phyloP scores from a whole-genome alignment of 2,329 filamentous ascomycete genomes.

The Paecilomyces sp. region DNA sequence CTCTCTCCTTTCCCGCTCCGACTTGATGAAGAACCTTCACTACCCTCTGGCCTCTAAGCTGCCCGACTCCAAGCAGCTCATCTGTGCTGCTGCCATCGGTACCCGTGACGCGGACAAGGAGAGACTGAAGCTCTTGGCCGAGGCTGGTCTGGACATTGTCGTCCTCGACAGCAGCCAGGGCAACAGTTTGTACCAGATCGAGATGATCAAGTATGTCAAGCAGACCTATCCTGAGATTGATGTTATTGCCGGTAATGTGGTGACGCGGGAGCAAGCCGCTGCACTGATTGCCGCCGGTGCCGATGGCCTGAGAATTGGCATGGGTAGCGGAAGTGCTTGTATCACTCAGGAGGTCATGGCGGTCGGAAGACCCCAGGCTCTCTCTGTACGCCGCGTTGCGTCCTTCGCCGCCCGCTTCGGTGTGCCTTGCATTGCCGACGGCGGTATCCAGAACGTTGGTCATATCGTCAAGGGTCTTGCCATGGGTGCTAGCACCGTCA shows the following conservation, averaged over 20 bases:
- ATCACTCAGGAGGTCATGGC: constrained; percentile 99
- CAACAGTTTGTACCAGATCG: constrained; percentile 97
- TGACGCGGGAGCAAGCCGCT: constrained; percentile 94
- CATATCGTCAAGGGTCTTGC: constrained; percentile 98
- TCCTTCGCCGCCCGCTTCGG: constrained; percentile 87
- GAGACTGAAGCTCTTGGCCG: constrained; percentile 78
- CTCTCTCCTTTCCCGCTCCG: constrained; percentile 87
- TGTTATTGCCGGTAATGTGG: constrained; percentile 97
- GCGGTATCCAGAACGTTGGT: constrained; percentile 95
- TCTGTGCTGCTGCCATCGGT: constrained; percentile 90
- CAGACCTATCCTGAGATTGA: constrained; percentile 75
- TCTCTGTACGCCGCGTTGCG: constrained; percentile 83
- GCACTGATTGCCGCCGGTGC: constrained; percentile 85
- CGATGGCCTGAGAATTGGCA: constrained; percentile 94
- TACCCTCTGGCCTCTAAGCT: constrained; percentile 96
- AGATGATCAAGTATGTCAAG: constrained; percentile 98
- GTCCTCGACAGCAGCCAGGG: constrained; percentile 95
- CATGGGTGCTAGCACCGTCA: constrained; percentile 88
- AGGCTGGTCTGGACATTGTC: constrained; percentile 91
- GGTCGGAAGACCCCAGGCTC: constrained; percentile 90
- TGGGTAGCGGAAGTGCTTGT: constrained; percentile 96
- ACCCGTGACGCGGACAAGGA: constrained; percentile 89
- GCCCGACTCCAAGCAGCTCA: constrained; percentile 92
- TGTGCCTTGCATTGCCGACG: constrained; percentile 95
- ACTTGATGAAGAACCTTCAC: constrained; percentile 97